Percentiles rank a stretch among this genome's conserved stretches.
phyloP scores from a whole-genome alignment of 2,329 filamentous ascomycete genomes.

The Colletotrichum endophyticum region DNA sequence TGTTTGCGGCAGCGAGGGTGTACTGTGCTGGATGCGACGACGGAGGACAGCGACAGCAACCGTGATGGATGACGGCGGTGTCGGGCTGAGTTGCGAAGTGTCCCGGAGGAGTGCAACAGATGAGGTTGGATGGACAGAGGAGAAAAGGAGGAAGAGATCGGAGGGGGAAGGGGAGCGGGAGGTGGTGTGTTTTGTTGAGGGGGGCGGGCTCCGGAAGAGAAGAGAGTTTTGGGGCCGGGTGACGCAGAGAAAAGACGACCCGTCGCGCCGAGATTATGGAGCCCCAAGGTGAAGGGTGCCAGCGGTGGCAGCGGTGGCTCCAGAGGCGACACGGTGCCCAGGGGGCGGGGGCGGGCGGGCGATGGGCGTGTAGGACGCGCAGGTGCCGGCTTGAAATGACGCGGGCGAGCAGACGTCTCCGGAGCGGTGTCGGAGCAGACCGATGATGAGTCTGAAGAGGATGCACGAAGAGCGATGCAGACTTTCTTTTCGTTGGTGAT shows the following conservation, averaged over 20 bases:
- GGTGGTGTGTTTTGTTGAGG: slow-evolving; percentile 22
- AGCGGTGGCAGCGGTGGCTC: not conserved
- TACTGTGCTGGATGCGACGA: not conserved
- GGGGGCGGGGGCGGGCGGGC: not conserved
- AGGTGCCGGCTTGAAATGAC: not conserved
- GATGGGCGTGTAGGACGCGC: not conserved
- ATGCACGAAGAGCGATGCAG: not conserved
- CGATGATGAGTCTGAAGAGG: not conserved
- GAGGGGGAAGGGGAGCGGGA: slow-evolving; percentile 12
- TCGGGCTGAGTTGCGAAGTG: not conserved
- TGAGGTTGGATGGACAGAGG: not conserved
- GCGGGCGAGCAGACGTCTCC: not conserved
- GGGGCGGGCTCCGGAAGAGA: slow-evolving; percentile 20
- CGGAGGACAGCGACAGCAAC: not conserved
- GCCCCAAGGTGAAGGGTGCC: not conserved
- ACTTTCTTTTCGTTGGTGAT: not conserved
- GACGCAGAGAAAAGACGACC: slow-evolving; percentile 22
- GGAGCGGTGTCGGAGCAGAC: not conserved
- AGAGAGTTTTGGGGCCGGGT: slow-evolving; percentile 22
- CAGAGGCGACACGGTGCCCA: slow-evolving; percentile 13
- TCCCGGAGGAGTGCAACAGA: not conserved
- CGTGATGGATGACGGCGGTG: not conserved
- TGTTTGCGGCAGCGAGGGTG: not conserved
- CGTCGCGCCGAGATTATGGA: slow-evolving; percentile 22
- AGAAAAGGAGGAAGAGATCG: slow-evolving; percentile 5